Evolutionary conservation across 352 stramenopile species (phyloP).

Genomic region (Nothophytophthora sp.): DNA sequence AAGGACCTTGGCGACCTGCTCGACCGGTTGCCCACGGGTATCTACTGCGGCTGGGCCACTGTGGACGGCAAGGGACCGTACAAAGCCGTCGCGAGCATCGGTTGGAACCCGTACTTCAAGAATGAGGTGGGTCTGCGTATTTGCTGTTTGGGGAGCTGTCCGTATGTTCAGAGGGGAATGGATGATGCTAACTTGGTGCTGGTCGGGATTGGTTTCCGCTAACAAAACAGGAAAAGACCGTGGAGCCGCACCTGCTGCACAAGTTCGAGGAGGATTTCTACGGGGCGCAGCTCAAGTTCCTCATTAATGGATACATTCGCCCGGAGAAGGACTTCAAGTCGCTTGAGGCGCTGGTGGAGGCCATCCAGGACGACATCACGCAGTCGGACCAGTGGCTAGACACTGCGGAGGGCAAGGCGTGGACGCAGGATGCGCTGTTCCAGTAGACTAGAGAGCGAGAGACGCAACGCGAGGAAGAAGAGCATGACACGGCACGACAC

Average conservation of each 20-base stretch:
- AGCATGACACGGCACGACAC: too few relatives aligned
- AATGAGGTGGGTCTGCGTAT: slow-evolving; percentile 79
- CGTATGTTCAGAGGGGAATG: too few relatives aligned
- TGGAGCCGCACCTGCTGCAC: slow-evolving; percentile 95
- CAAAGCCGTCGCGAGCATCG: slow-evolving; percentile 97
- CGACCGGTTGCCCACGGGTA: slow-evolving; percentile 84
- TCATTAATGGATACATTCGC: slow-evolving; percentile 93
- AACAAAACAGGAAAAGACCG: slow-evolving; percentile 96
- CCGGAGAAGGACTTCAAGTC: slow-evolving; percentile 94
- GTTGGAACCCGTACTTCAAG: slow-evolving; percentile 95
- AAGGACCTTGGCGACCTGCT: slow-evolving; percentile 83
- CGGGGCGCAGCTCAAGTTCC: slow-evolving; percentile 91
- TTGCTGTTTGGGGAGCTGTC: background rate
- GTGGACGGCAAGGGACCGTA: slow-evolving; percentile 83
- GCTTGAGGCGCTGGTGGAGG: slow-evolving; percentile 91
- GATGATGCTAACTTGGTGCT: too few relatives aligned
- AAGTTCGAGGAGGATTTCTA: slow-evolving; percentile 96
- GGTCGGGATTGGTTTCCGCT: too few relatives aligned
- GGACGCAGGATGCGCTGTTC: slow-evolving; percentile 45
- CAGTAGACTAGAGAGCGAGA: slow-evolving; percentile 18
- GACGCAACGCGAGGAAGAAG: background rate
- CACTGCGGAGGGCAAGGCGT: slow-evolving; percentile 52
- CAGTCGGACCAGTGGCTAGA: slow-evolving; percentile 74
- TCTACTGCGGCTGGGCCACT: slow-evolving; percentile 94
- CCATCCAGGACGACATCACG: slow-evolving; percentile 89